A percentile compares a stretch with the other conserved stretches of the same genome.
Evolutionary conservation across 768 basidiomycete genomes (phyloP).

Genomic region (Naganishia kalamii): DNA sequence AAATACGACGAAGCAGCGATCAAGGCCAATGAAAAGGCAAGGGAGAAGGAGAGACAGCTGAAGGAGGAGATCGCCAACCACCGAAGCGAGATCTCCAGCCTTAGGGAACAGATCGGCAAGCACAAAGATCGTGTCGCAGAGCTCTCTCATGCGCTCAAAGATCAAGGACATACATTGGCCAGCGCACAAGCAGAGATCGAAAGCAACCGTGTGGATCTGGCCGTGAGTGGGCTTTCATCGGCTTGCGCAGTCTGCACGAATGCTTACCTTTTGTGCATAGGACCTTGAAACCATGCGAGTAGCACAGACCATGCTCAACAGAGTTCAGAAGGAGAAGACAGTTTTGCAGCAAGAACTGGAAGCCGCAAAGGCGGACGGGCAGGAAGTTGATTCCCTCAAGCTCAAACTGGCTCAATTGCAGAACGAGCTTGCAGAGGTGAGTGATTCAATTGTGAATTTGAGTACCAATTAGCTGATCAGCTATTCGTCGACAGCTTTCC

Average conservation of each 20-base stretch:
- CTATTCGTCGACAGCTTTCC: background rate
- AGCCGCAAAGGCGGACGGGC: constrained; percentile 53
- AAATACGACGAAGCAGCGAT: constrained; percentile 53
- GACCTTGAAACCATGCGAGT: constrained; percentile 59
- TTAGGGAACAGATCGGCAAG: constrained; percentile 42
- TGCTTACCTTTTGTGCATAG: constrained; percentile 46
- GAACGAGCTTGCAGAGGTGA: constrained; percentile 30
- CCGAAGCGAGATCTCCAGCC: constrained; percentile 16
- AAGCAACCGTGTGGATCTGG: constrained; percentile 62
- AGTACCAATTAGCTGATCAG: background rate
- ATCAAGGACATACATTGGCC: constrained; percentile 80
- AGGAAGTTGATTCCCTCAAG: constrained; percentile 38
- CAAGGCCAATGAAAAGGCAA: constrained; percentile 61
- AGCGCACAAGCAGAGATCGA: constrained; percentile 88
- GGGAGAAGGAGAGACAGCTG: constrained; percentile 66
- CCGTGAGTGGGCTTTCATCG: constrained; percentile 52
- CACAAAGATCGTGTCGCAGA: constrained; percentile 69
- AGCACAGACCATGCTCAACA: constrained; percentile 50
- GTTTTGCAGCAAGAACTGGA: constrained; percentile 57
- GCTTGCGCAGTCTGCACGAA: background rate
- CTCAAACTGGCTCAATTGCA: constrained; percentile 21
- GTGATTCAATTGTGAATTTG: background rate
- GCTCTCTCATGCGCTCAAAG: constrained; percentile 79
- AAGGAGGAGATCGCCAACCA: constrained; percentile 68
- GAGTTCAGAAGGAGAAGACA: constrained; percentile 54